Conservation (phyloP, 2,329 filamentous ascomycete genomes). For the Nakataea oryzae region DNA sequence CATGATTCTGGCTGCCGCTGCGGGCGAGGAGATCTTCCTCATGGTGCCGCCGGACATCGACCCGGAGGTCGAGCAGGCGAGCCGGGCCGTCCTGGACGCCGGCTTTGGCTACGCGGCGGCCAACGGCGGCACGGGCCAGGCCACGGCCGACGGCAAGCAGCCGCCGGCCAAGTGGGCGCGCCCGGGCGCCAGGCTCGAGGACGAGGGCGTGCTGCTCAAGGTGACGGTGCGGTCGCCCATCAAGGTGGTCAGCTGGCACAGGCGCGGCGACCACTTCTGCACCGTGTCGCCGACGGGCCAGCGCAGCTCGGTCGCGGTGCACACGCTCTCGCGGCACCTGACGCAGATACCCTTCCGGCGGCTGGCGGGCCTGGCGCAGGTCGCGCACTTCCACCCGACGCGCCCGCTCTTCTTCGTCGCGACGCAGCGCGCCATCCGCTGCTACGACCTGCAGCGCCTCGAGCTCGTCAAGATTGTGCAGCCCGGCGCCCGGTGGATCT, state of each 20-base stretch:
- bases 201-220: conserved; percentile 69
- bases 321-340: conserved; percentile 88
- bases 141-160: conserved; percentile 55
- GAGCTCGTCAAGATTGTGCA: conserved; percentile 88
- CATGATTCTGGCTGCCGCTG: conserved; percentile 71
- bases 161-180: conserved; percentile 75
- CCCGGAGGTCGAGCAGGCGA: conserved; percentile 62
- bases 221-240: conserved; percentile 70
- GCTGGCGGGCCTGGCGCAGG: conserved; percentile 66
- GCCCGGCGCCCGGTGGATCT: conserved; percentile 88
- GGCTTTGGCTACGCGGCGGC: conserved; percentile 91
- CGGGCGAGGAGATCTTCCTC: conserved; percentile 77
- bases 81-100: conserved; percentile 67
- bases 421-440: conserved; percentile 84
- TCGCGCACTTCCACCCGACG: conserved; percentile 87
- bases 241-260: conserved; percentile 89
- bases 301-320: conserved; percentile 76
- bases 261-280: conserved; percentile 86
- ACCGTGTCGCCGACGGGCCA: conserved; percentile 78
- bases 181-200: conserved; percentile 62
- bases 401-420: conserved; percentile 93
- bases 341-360: conserved; percentile 89
- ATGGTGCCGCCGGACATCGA: conserved; percentile 65
- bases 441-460: conserved; percentile 87
- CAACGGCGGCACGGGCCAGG: conserved; percentile 38